Evolutionary conservation across 345 rosid genomes (phyloP), one percentile per base, ranked within the genome.

Genomic region (Populus euphratica): DNA sequence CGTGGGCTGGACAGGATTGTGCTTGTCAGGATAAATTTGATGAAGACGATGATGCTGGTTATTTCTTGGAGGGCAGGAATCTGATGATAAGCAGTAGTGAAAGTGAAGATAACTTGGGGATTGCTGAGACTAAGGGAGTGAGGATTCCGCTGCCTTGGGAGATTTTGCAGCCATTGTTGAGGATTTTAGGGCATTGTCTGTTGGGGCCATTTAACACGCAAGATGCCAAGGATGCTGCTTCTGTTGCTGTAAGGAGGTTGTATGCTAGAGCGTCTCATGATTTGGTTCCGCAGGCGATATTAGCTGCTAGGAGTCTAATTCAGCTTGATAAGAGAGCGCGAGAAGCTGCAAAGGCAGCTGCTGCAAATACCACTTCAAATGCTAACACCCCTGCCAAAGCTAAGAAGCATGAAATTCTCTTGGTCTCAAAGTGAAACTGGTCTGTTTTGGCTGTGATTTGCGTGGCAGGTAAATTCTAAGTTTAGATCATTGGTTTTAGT

Each of bases 141-240:
- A 85, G 97, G 77, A 93, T 93, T 85, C 96, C 99, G 14, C 83
- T 96, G 63, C 97, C 98, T 8, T 96, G 98, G 99, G 98, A 96
- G 86, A 82, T 96, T 63, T 75, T 92, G 80, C 97, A 94, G 87
- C 97, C 98, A 0, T 75, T 86, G 10, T 76, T 93, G 85, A 82
- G 96, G 68, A 91, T 96, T 75, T 65, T 92, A 36, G 98, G 98
- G 33, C 99, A 93, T 66, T 96, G 97, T 77, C 81, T 96, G 82
- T 83, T 96, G 29, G 95, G 96, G 66, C 94, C 98, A 17, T 83
- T 89, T 86, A 96, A 88, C 81, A 73, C 85, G 0, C 91, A 86
- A 73, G 96, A 92, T 77, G 97, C 91, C 1, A 93, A 91, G 80
- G 96, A 90, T 64, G 85, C 86, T 1, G 97, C 98, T 62, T 92